Evolutionary conservation across 2,329 filamentous ascomycete species (phyloP).

Genomic region (Cladophialophora carrionii): DNA sequence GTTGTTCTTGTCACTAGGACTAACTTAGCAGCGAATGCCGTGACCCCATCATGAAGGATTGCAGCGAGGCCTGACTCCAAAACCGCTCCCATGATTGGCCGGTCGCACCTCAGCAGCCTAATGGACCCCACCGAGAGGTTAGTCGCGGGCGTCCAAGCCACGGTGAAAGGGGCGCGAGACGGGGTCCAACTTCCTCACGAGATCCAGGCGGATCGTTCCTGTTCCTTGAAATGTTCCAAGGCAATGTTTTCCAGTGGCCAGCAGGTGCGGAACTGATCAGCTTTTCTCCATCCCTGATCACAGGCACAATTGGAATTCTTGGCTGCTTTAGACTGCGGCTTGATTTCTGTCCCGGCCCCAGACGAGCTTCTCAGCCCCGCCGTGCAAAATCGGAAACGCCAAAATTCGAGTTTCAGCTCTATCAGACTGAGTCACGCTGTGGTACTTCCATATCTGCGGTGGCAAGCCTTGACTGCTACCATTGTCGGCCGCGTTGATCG

Average conservation of each 20-base stretch:
- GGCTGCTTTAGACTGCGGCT: conserved; percentile 13
- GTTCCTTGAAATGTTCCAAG: conserved; percentile 1
- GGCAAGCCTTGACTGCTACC: conserved; percentile 2
- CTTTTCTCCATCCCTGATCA: conserved; percentile 3
- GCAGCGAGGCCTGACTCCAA: conserved; percentile 8
- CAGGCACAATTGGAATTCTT: conserved; percentile 7
- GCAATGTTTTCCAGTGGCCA: conserved; percentile 12
- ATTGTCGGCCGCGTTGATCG: background rate
- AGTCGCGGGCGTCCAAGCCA: conserved; percentile 6
- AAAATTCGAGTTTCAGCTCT: conserved; percentile 25
- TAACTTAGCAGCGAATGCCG: conserved; percentile 3
- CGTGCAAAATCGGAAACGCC: conserved; percentile 15
- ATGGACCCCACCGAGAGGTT: background rate
- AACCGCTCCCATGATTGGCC: conserved; percentile 1
- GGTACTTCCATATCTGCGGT: conserved; percentile 12
- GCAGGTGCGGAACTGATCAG: conserved; percentile 5
- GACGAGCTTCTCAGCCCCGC: conserved; percentile 9
- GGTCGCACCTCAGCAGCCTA: conserved; percentile 8
- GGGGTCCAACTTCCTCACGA: conserved; percentile 8
- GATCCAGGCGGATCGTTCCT: conserved; percentile 5
- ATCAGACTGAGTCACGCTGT: conserved; percentile 22
- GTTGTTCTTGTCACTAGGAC: conserved; percentile 6
- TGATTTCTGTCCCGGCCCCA: conserved; percentile 16
- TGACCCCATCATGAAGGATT: conserved; percentile 18
- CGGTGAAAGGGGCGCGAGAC: conserved; percentile 12